Conservation (phyloP, 805 yeast species). For the Barnettozyma pratensis region DNA sequence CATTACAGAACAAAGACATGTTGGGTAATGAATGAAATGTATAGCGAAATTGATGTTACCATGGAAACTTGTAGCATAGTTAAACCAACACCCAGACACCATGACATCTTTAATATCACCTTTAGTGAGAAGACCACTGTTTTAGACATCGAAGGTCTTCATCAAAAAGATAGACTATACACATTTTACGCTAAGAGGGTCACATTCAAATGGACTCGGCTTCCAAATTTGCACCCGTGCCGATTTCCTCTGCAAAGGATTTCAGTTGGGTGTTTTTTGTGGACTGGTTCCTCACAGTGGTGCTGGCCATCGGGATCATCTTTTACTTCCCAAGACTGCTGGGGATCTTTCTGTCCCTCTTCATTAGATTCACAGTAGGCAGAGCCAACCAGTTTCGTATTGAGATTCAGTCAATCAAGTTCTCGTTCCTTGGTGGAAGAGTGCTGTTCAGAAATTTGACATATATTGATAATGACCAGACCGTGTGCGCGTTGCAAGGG, state of each 20-base stretch:
- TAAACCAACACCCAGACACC: too few species aligned
- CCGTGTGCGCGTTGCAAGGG: slow-evolving; percentile 65
- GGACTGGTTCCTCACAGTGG: slow-evolving; percentile 71
- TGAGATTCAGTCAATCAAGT: slow-evolving; percentile 64
- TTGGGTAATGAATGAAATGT: slow-evolving; percentile 9
- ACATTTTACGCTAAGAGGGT: too few species aligned
- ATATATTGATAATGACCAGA: slow-evolving; percentile 66
- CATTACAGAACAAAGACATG: slow-evolving; percentile 61
- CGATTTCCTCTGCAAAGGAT: slow-evolving; percentile 10
- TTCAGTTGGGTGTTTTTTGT: slow-evolving; percentile 74
- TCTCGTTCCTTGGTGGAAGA: slow-evolving; percentile 81
- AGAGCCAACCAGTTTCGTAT: slow-evolving; percentile 50
- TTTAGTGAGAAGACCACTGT: too few species aligned
- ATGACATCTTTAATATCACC: too few species aligned
- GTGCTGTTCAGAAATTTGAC: slow-evolving; percentile 71
- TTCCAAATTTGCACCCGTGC: background rate
- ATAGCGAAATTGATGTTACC: background rate
- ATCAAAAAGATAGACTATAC: too few species aligned
- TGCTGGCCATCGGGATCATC: slow-evolving; percentile 56
- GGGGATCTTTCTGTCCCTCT: slow-evolving; percentile 52
- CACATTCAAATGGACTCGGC: background rate
- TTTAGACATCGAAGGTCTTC: too few species aligned
- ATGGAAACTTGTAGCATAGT: too few species aligned
- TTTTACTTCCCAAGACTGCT: slow-evolving; percentile 73
- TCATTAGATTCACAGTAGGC: slow-evolving; percentile 59